Evolutionary conservation across 768 basidiomycete genomes (phyloP).

Genomic region (Hortiboletus flavorubellus): DNA sequence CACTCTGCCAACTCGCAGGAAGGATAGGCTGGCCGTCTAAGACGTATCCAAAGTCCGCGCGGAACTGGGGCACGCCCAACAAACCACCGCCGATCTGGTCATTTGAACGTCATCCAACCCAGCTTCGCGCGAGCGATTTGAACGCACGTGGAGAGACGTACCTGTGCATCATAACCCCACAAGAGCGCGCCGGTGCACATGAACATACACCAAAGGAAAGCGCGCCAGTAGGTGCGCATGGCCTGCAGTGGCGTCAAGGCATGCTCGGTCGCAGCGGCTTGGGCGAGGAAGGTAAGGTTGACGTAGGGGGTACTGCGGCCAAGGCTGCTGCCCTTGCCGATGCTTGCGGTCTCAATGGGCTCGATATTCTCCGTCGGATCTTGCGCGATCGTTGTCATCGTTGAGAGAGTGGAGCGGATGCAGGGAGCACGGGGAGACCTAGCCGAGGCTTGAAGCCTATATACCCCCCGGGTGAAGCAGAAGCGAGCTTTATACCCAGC

Average conservation of each 20-base stretch:
- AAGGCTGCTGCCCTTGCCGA: slow-evolving; percentile 3
- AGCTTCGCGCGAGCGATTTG: background rate
- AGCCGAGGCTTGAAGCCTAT: background rate
- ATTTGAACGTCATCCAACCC: background rate
- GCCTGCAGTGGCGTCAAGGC: slow-evolving; percentile 19
- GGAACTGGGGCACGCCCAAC: slow-evolving; percentile 22
- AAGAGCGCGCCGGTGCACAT: slow-evolving; percentile 24
- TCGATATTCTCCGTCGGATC: slow-evolving; percentile 9
- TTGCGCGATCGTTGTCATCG: slow-evolving; percentile 2
- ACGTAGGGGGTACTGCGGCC: background rate
- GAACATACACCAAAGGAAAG: slow-evolving; percentile 24
- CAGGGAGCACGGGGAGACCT: background rate
- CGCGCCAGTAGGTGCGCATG: slow-evolving; percentile 25
- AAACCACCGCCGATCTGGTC: slow-evolving; percentile 20
- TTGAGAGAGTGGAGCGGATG: background rate
- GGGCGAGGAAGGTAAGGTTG: slow-evolving; percentile 21
- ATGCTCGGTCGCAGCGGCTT: slow-evolving; percentile 21
- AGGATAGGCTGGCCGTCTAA: slow-evolving; percentile 6
- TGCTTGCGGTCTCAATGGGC: background rate
- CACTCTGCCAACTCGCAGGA: slow-evolving; percentile 28
- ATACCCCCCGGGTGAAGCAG: background rate
- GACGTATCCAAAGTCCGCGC: slow-evolving; percentile 25
- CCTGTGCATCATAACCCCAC: slow-evolving; percentile 27
- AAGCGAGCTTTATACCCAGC: too few relatives aligned
- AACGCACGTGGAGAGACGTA: background rate